Conservation (phyloP, 306 rosid genomes). For the Pterocarpus santalinus region DNA sequence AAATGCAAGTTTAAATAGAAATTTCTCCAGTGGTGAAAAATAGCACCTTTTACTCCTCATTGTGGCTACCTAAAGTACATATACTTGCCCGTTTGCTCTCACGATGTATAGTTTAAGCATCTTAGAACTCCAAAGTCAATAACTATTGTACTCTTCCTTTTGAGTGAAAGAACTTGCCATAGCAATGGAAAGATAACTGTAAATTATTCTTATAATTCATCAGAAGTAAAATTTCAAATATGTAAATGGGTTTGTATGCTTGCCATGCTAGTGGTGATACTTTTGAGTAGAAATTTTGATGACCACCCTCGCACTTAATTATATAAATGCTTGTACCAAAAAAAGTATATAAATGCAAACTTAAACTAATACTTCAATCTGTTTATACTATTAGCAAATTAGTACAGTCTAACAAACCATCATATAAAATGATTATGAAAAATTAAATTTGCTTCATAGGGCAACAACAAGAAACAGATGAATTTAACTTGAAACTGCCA, state of each 20-base stretch:
- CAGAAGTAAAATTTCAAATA: conserved; percentile 6
- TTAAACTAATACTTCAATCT: conserved; percentile 13
- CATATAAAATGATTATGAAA: not conserved
- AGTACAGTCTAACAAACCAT: not conserved
- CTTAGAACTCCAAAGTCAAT: not conserved
- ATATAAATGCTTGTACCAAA: not conserved
- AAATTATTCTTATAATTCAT: not conserved
- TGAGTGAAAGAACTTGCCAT: not conserved
- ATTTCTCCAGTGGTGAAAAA: not conserved
- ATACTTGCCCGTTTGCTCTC: not conserved
- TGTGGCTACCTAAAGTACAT: no score
- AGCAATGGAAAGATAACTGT: not conserved
- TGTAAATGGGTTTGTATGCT: not conserved
- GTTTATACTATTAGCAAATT: not conserved
- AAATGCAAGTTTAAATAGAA: conserved; percentile 1
- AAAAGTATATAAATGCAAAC: no score
- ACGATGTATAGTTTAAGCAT: not conserved
- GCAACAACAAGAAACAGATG: conserved; percentile 18
- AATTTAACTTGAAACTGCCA: not conserved
- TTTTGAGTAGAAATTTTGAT: not conserved
- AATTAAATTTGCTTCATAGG: not conserved
- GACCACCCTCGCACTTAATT: not conserved
- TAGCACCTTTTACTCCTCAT: not conserved
- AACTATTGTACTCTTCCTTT: not conserved
- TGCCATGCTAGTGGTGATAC: not conserved